Conservation (phyloP, 2,329 filamentous ascomycete species). For the Ophiostoma sp. region DNA sequence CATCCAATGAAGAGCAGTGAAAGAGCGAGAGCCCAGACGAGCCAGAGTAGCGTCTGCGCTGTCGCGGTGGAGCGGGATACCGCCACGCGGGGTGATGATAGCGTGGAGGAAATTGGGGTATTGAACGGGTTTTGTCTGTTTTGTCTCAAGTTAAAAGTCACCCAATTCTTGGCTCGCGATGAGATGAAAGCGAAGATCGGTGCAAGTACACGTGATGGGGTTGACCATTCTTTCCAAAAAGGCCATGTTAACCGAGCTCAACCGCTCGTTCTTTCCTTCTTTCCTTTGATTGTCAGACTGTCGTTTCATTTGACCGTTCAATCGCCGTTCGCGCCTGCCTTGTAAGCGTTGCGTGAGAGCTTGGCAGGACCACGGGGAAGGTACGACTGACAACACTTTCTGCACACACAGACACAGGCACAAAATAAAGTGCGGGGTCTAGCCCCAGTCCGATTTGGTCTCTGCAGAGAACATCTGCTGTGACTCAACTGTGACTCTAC, state of each 20-base stretch:
- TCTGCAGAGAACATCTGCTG: not conserved
- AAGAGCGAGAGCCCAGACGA: not conserved
- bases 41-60: not conserved
- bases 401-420: not conserved
- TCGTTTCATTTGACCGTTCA: not conserved
- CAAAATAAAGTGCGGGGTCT: slow-evolving; percentile 6
- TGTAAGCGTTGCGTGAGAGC: not conserved
- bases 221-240: not conserved
- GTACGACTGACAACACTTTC: not conserved
- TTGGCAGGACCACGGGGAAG: not conserved
- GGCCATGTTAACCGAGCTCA: not conserved
- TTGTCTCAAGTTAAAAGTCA: not conserved
- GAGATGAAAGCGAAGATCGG: not conserved
- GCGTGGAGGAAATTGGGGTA: not conserved
- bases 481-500: not conserved
- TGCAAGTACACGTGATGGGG: not conserved
- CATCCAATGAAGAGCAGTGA: not conserved
- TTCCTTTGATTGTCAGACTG: not conserved
- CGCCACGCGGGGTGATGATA: not conserved
- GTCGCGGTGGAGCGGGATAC: not conserved
- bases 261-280: slow-evolving; percentile 5
- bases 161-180: not conserved
- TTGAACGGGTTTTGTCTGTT: not conserved
- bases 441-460: not conserved
- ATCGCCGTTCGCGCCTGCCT: slow-evolving; percentile 7